A percentile compares a stretch with the other conserved stretches of the same genome.
phyloP scores from a whole-genome alignment of 1,139 yeast species.

The Pichia sp. region DNA sequence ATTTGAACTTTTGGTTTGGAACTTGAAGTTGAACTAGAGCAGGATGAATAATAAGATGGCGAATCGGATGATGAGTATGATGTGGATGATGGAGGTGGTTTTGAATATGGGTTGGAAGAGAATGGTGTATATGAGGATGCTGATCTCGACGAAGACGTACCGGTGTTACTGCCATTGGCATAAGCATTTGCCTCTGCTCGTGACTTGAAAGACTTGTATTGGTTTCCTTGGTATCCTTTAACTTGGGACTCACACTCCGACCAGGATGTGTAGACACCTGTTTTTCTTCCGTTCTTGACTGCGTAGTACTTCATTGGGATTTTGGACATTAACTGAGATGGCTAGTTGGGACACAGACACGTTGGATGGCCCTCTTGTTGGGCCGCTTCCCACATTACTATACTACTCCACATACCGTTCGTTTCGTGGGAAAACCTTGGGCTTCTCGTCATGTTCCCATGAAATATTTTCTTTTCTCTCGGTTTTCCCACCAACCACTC shows the following conservation, averaged over 20 bases:
- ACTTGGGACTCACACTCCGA: slow-evolving; percentile 15
- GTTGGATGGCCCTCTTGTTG: too few relatives aligned
- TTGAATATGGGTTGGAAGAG: not conserved
- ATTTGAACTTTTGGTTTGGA: slow-evolving; percentile 24
- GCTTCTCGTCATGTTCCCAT: not conserved
- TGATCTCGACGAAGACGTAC: not conserved
- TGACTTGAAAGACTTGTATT: slow-evolving; percentile 16
- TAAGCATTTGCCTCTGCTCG: slow-evolving; percentile 14
- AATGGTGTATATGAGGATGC: not conserved
- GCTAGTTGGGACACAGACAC: too few relatives aligned
- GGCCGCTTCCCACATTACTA: too few relatives aligned
- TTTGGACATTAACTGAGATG: not conserved
- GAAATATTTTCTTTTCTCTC: too few relatives aligned
- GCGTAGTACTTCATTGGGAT: slow-evolving; percentile 20
- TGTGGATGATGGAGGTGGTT: not conserved
- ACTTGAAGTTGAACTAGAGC: not conserved
- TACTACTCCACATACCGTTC: too few relatives aligned
- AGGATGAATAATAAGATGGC: too few relatives aligned
- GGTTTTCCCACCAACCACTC: not conserved
- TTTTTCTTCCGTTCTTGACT: slow-evolving; percentile 16
- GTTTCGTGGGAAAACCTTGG: not conserved
- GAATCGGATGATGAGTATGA: not conserved
- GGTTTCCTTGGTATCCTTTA: slow-evolving; percentile 13
- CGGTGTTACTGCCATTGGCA: not conserved
- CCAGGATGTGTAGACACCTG: slow-evolving; percentile 19